Percentiles rank a stretch among this genome's conserved stretches.
phyloP scores from a whole-genome alignment of 2,329 filamentous ascomycete genomes.

The Diplodia mutila region DNA sequence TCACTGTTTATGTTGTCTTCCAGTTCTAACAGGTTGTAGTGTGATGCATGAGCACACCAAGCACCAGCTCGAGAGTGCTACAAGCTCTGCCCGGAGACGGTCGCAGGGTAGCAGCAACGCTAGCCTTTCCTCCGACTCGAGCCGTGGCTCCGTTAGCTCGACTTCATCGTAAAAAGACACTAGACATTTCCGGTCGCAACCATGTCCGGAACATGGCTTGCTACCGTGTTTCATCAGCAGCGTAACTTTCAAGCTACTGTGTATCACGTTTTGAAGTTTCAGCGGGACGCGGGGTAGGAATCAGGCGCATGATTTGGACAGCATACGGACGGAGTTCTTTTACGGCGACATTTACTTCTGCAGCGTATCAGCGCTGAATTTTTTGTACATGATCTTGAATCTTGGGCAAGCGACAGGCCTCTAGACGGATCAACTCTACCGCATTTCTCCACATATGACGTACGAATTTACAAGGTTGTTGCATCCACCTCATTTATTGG shows the following conservation, averaged over 20 bases:
- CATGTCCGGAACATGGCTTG: background rate
- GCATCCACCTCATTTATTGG: slow-evolving; percentile 1
- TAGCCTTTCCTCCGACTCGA: slow-evolving; percentile 31
- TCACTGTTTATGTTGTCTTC: background rate
- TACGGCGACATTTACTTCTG: background rate
- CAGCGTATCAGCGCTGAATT: background rate
- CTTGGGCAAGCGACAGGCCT: background rate
- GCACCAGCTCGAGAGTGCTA: slow-evolving; percentile 51
- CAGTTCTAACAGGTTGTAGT: slow-evolving; percentile 33
- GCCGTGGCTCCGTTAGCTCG: slow-evolving; percentile 35
- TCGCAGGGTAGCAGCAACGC: slow-evolving; percentile 29
- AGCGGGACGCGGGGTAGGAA: background rate
- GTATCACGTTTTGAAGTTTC: background rate
- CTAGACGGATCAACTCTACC: background rate
- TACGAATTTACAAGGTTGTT: slow-evolving; percentile 2
- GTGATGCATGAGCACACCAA: slow-evolving; percentile 57
- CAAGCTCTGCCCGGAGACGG: slow-evolving; percentile 50
- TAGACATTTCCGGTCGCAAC: no score
- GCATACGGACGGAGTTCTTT: slow-evolving; percentile 11
- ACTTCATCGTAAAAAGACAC: background rate
- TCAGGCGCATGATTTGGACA: background rate
- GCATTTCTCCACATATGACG: background rate
- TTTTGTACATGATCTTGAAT: background rate
- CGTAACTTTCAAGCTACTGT: background rate
- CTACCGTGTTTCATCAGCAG: background rate